Base-by-base conservation (phyloP, 148 eudicot species). In the Fagopyrum homotropicum region DNA sequence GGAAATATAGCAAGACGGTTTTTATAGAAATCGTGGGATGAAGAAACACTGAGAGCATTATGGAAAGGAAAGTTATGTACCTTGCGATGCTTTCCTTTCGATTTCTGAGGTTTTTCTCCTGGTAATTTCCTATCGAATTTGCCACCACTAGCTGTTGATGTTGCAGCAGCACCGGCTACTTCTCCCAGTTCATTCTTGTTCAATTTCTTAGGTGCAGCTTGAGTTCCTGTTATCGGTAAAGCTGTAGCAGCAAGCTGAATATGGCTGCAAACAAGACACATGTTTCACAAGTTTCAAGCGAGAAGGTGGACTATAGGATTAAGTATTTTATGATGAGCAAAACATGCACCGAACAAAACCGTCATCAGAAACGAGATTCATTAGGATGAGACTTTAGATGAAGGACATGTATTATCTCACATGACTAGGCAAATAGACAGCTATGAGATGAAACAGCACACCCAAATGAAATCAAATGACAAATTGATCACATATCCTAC, bases 121-220 rank as follows among this genome's bases (percentile, higher is more conserved):
- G 89, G 81, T 63, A 92, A 80, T 76, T 92, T 95, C 84, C 84
- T 95, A 88, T 95, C 98, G 77, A 95, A 95, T 81, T 95, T 95
- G 16, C 98, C 98, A 4, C 92, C 93, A 80, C 98, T 92, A 54
- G 97, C 98, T n/a, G 98, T 95, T 76, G 98, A 80, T 46, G 85
- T 92, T 79, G 93, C 97, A 61, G 98, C 98, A 79, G 87, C 80
- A 75, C 98, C 96, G 55, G 93, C 97, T 49, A 95, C 93, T 82
- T 88, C 89, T 73, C 80, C 90, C 15, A 95, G 85, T 80, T 90
- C 97, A 4, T 73, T 84, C 78, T 92, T 95, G 76, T 85, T 86
- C 30, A 86, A 81, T 83, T 86, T 92, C 76, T 82, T 89, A 11
- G 90, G 82, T 60, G 79, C 89, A 69, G 90, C 80, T 77, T 86